Conservation (phyloP, 2,329 filamentous ascomycete species). For the Lachnum nothofagi region DNA sequence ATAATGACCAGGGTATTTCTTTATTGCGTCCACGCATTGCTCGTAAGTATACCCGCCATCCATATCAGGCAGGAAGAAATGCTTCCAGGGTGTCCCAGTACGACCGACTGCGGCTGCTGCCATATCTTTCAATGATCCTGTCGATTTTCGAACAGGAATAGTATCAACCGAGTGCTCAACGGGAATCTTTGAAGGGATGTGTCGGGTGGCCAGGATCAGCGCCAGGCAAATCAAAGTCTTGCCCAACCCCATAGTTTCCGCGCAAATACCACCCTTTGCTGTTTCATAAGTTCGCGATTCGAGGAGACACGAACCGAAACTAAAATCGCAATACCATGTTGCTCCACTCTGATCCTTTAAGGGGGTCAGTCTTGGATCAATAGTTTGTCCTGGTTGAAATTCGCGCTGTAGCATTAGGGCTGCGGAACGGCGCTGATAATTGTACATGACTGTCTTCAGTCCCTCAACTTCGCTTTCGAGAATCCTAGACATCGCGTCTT, state of each 20-base stretch:
- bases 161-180: conserved; percentile 48
- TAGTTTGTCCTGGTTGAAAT: conserved; percentile 52
- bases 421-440: conserved; percentile 74
- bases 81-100: conserved; percentile 65
- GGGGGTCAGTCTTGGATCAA: conserved; percentile 68
- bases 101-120: conserved; percentile 64
- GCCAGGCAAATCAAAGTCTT: conserved; percentile 85
- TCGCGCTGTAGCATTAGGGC: conserved; percentile 83
- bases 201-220: conserved; percentile 68
- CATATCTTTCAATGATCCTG: conserved; percentile 69
- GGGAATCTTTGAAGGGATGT: conserved; percentile 62
- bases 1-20: conserved; percentile 56
- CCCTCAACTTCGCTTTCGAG: conserved; percentile 50
- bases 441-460: conserved; percentile 62
- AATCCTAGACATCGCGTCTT: conserved; percentile 51
- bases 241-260: conserved; percentile 75
- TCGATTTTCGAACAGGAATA: conserved; percentile 38
- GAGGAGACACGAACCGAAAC: conserved; percentile 55
- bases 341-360: conserved; percentile 56
- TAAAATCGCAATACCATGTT: conserved; percentile 65
- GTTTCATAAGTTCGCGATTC: conserved; percentile 71
- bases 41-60: conserved; percentile 13
- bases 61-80: conserved; percentile 51
- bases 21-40: conserved; percentile 51
- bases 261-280: conserved; percentile 69